Conservation (phyloP, 495 filamentous ascomycete genomes). For the Podospora sp. region DNA sequence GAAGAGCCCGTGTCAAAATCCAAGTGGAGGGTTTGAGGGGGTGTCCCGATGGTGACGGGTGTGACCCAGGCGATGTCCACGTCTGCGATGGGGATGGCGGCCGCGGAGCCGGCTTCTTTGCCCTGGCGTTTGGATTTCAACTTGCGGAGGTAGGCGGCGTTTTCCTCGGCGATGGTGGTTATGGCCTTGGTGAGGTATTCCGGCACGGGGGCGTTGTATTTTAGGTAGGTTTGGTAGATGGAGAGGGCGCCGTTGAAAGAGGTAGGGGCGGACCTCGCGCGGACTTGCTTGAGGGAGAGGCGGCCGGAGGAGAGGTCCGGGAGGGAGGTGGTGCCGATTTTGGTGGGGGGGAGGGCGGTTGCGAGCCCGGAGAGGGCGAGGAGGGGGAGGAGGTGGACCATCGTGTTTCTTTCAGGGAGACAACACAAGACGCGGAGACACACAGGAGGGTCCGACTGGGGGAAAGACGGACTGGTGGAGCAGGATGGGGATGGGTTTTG, state of each 20-base stretch:
- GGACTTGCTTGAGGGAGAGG: constrained; percentile 56
- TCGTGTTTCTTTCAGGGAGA: constrained; percentile 19
- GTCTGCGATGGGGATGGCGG: constrained; percentile 57
- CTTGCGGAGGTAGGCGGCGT: background rate
- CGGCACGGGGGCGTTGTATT: constrained; percentile 54
- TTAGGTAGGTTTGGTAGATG: constrained; percentile 62
- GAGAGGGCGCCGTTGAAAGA: constrained; percentile 54
- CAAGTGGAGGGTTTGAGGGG: constrained; percentile 62
- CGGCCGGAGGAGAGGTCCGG: constrained; percentile 14
- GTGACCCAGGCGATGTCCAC: constrained; percentile 68
- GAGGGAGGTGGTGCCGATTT: constrained; percentile 32
- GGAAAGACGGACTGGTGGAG: background rate
- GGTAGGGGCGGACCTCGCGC: constrained; percentile 44
- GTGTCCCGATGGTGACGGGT: constrained; percentile 66
- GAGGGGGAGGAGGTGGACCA: constrained; percentile 28
- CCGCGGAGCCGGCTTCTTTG: constrained; percentile 43
- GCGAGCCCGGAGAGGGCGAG: constrained; percentile 28
- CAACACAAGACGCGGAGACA: background rate
- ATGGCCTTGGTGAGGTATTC: constrained; percentile 43
- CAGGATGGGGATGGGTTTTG: background rate
- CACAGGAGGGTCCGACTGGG: background rate
- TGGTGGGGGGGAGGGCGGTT: constrained; percentile 37
- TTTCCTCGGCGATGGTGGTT: constrained; percentile 29
- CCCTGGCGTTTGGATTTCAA: constrained; percentile 38
- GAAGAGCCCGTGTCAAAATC: constrained; percentile 79